Evolutionary conservation across 768 basidiomycete genomes (phyloP).

Genomic region (Leccinellum rugosiceps): DNA sequence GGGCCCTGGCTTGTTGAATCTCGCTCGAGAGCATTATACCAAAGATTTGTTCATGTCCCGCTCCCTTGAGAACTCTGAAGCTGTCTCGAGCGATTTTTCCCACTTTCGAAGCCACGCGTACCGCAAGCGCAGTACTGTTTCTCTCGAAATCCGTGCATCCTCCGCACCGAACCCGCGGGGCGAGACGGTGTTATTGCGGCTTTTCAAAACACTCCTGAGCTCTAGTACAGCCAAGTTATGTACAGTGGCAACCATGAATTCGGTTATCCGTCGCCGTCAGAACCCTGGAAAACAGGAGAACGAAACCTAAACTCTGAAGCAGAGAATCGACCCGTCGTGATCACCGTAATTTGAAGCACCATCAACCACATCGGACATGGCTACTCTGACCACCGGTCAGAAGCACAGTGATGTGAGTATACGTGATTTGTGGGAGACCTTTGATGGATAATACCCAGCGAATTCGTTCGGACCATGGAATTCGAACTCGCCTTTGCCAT

Average conservation of each 20-base stretch:
- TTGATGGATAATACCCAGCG: background rate
- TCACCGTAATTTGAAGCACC: background rate
- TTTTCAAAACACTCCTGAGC: background rate
- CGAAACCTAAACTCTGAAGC: background rate
- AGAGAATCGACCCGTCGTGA: background rate
- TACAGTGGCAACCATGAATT: background rate
- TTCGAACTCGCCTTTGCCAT: background rate
- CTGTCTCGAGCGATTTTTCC: background rate
- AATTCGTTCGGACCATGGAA: background rate
- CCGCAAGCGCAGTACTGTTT: background rate
- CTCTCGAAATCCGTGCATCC: background rate
- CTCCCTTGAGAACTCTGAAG: slow-evolving; percentile 2
- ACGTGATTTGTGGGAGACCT: background rate
- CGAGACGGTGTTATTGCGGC: slow-evolving; percentile 7
- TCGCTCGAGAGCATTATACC: background rate
- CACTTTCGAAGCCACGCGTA: background rate
- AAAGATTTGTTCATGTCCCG: background rate
- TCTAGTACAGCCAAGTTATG: background rate
- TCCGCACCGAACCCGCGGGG: slow-evolving; percentile 5
- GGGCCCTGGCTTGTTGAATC: background rate
- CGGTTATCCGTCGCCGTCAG: background rate
- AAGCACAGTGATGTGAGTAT: background rate
- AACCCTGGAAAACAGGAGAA: background rate
- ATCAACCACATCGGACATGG: background rate
- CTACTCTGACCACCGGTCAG: background rate